Percentiles rank a stretch among this genome's conserved stretches.
phyloP scores from a whole-genome alignment of 75 land plant species.

The Sequoia sempervirens region DNA sequence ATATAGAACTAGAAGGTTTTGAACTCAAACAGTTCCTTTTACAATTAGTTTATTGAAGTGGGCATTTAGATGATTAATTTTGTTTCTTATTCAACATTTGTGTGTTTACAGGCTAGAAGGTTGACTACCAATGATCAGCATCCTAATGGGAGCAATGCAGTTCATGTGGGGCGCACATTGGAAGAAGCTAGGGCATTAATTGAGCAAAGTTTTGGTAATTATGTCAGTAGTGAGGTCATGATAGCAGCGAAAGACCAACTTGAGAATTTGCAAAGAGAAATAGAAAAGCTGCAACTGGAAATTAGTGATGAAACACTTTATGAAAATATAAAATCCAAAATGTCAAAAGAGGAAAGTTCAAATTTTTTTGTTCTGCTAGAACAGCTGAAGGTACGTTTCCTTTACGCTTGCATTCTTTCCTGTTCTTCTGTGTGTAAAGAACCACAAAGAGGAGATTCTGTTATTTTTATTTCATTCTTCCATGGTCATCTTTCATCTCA shows the following conservation, averaged over 20 bases:
- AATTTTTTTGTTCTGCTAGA: slow-evolving; percentile 59
- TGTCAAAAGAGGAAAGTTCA: slow-evolving; percentile 50
- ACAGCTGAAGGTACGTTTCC: slow-evolving; percentile 40
- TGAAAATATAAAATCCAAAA: slow-evolving; percentile 37
- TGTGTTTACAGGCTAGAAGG: slow-evolving; percentile 53
- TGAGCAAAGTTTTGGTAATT: slow-evolving; percentile 98
- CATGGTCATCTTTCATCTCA: neutral
- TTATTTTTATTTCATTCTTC: neutral
- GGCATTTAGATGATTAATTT: neutral
- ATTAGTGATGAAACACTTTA: slow-evolving; percentile 51
- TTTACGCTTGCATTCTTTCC: neutral
- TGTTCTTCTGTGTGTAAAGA: neutral
- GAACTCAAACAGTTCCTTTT: slow-evolving; percentile 3
- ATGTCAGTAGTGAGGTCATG: slow-evolving; percentile 93
- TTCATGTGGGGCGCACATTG: slow-evolving; percentile 57
- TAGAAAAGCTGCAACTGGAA: slow-evolving; percentile 47
- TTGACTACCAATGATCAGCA: slow-evolving; percentile 33
- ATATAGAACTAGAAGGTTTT: neutral
- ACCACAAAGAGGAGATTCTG: neutral
- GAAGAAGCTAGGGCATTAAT: slow-evolving; percentile 89
- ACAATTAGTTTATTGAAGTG: slow-evolving; percentile 3
- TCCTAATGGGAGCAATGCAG: slow-evolving; percentile 28
- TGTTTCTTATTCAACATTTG: neutral
- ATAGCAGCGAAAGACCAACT: slow-evolving; percentile 76
- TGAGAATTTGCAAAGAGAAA: slow-evolving; percentile 46